Conservation (phyloP, 441 rosid species). For the Adansonia gregorii region DNA sequence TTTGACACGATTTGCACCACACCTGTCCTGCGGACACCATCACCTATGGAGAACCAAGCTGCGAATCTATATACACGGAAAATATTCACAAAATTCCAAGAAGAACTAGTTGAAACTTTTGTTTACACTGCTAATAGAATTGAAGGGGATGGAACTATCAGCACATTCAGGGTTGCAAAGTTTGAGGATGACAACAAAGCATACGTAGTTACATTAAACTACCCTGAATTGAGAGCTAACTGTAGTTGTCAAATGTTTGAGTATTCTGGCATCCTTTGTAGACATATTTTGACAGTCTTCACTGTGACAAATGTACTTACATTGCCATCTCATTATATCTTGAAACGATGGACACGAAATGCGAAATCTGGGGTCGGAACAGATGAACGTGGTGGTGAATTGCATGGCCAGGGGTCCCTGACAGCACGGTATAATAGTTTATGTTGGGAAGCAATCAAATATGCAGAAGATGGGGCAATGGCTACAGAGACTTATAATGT, state of each 20-base stretch:
- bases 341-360: constrained; percentile 90
- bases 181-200: constrained; percentile 86
- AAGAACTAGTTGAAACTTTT: constrained; percentile 96
- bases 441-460: constrained; percentile 81
- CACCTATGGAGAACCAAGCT: constrained; percentile 98
- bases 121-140: constrained; percentile 85
- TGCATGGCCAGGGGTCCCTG: constrained; percentile 58
- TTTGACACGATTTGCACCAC: constrained; percentile 79
- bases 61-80: constrained; percentile 76
- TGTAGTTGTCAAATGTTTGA: constrained; percentile 98
- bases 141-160: constrained; percentile 65
- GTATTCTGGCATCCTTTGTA: constrained; percentile 86
- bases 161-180: constrained; percentile 91
- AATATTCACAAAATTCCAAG: constrained; percentile 89
- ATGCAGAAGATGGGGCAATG: constrained; percentile 89
- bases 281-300: constrained; percentile 96
- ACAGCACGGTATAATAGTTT: constrained; percentile 68
- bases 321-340: constrained; percentile 74
- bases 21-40: constrained; percentile 82
- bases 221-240: constrained; percentile 77
- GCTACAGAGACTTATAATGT: constrained; percentile 70
- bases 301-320: constrained; percentile 94
- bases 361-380: constrained; percentile 61
- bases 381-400: constrained; percentile 59
- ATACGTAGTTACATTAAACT: constrained; percentile 72